A percentile compares a stretch with the other conserved stretches of the same genome.
phyloP scores from a whole-genome alignment of 2,329 filamentous ascomycete species.

The Fonsecaea monophora region DNA sequence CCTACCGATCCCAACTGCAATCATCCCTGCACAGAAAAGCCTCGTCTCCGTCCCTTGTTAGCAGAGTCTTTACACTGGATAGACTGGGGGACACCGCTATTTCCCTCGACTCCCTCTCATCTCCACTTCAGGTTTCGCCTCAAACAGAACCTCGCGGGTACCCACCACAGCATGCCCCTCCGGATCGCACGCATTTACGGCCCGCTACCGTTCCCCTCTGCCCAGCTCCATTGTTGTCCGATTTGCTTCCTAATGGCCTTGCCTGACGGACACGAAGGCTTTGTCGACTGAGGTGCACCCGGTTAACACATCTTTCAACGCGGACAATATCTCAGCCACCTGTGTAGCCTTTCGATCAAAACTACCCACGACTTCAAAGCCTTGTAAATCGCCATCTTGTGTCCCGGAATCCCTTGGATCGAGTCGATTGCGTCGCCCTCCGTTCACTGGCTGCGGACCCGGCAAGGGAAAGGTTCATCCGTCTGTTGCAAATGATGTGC shows the following conservation, averaged over 20 bases:
- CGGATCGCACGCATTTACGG: slow-evolving; percentile 20
- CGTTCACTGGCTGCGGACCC: neutral
- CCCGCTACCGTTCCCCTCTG: slow-evolving; percentile 24
- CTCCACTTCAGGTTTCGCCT: slow-evolving; percentile 29
- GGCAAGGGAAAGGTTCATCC: slow-evolving; percentile 17
- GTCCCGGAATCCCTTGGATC: neutral
- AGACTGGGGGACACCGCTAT: slow-evolving; percentile 27
- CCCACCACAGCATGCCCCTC: slow-evolving; percentile 24
- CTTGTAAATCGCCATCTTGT: slow-evolving; percentile 8
- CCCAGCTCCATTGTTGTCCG: slow-evolving; percentile 21
- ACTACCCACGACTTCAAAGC: slow-evolving; percentile 8
- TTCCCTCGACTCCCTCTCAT: slow-evolving; percentile 20
- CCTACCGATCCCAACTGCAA: slow-evolving; percentile 2
- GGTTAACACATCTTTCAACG: neutral
- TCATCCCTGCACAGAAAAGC: slow-evolving; percentile 14
- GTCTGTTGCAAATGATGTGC: slow-evolving; percentile 25
- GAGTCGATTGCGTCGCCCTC: slow-evolving; percentile 21
- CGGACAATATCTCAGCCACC: neutral
- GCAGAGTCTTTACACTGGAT: neutral
- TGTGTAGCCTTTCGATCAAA: neutral
- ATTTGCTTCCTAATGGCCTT: slow-evolving; percentile 25
- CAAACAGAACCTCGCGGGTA: slow-evolving; percentile 23
- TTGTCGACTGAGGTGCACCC: slow-evolving; percentile 8
- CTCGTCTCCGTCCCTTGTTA: slow-evolving; percentile 11
- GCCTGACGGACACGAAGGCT: slow-evolving; percentile 7